Percentiles rank a stretch among this genome's conserved stretches.
phyloP scores from a whole-genome alignment of 108 stramenopile species.

The Conticribra guillardii region DNA sequence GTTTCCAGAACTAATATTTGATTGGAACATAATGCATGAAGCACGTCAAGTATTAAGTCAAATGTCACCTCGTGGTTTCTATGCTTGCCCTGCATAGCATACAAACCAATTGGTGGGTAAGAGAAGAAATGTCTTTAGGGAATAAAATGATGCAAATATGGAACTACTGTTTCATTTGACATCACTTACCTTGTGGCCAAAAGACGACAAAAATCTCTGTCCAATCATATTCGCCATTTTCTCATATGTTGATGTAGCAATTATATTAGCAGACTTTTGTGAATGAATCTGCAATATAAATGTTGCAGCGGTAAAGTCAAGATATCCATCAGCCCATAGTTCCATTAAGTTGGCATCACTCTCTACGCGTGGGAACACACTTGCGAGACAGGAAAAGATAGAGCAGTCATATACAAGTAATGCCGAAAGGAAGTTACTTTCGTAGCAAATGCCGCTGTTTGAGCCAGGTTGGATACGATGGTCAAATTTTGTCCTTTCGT shows the following conservation, averaged over 20 bases:
- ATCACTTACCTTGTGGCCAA: slow-evolving; percentile 25
- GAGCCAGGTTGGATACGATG: neutral
- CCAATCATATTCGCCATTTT: slow-evolving; percentile 9
- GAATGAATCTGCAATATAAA: slow-evolving; percentile 19
- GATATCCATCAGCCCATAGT: slow-evolving; percentile 23
- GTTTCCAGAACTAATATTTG: slow-evolving; percentile 6
- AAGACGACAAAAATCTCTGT: slow-evolving; percentile 10
- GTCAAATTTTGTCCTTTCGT: slow-evolving; percentile 6
- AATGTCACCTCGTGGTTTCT: neutral
- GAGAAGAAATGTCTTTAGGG: neutral
- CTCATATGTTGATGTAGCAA: neutral
- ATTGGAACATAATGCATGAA: slow-evolving; percentile 17
- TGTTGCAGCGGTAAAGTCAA: slow-evolving; percentile 29
- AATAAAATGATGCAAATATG: neutral
- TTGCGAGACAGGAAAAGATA: slow-evolving; percentile 19
- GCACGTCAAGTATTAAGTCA: slow-evolving; percentile 14
- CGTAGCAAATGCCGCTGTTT: neutral
- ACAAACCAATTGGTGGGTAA: too few relatives aligned
- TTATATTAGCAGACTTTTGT: slow-evolving; percentile 10
- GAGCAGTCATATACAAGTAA: slow-evolving; percentile 44
- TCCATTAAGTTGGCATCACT: slow-evolving; percentile 4
- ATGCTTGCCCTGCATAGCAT: too few relatives aligned
- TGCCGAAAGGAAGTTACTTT: slow-evolving; percentile 14
- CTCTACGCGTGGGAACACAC: slow-evolving; percentile 5
- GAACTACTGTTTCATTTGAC: too few relatives aligned